Evolutionary conservation across 441 rosid species (phyloP).

Genomic region (Adansonia gregorii): DNA sequence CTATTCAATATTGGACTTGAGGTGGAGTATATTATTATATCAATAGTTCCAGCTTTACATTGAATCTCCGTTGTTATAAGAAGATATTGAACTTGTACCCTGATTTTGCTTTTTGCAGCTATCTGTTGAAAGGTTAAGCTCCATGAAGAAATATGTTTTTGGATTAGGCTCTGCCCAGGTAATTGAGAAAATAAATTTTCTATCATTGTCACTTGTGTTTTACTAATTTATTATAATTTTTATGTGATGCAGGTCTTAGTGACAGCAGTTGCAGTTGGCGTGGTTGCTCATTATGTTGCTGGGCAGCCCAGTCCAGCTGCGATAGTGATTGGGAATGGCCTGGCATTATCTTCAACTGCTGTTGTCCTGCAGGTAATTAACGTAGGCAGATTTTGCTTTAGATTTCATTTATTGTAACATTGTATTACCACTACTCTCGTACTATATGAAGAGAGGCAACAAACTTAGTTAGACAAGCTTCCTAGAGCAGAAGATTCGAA

Average conservation of each 20-base stretch:
- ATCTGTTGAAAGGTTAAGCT: conserved; percentile 97
- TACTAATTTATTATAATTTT: conserved; percentile 23
- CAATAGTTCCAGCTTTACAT: conserved; percentile 29
- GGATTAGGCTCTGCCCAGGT: conserved; percentile 98
- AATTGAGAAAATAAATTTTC: conserved; percentile 31
- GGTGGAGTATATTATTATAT: conserved; percentile 52
- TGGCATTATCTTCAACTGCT: conserved; percentile 97
- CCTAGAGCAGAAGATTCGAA: conserved; percentile 24
- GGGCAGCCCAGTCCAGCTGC: conserved; percentile 93
- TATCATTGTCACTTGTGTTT: conserved; percentile 3
- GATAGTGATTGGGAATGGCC: conserved; percentile 95
- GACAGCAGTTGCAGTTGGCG: conserved; percentile 86
- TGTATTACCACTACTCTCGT: neutral
- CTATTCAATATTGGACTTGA: conserved; percentile 98
- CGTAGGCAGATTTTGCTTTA: conserved; percentile 25
- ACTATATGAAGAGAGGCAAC: conserved; percentile 3
- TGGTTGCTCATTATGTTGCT: conserved; percentile 76
- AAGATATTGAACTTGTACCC: conserved; percentile 32
- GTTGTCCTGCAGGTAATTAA: conserved; percentile 88
- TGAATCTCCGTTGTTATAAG: conserved; percentile 31
- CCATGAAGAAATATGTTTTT: conserved; percentile 99
- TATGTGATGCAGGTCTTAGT: conserved; percentile 76
- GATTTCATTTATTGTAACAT: conserved; percentile 26
- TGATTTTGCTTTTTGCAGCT: conserved; percentile 55
- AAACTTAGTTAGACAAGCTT: conserved; percentile 14